Base-by-base conservation (phyloP, 805 yeast species). In the Wickerhamiella australiensis region DNA sequence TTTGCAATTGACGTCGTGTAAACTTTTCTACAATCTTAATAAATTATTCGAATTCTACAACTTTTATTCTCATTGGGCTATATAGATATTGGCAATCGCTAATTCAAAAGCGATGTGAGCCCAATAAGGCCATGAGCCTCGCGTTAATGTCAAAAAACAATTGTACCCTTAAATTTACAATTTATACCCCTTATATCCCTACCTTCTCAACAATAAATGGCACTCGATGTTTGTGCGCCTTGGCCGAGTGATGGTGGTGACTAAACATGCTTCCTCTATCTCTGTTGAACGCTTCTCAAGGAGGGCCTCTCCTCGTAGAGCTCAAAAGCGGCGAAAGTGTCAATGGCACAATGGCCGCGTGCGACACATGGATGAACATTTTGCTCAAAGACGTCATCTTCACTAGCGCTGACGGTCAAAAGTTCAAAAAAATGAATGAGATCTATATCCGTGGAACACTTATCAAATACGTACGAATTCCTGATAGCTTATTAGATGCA, bases 331-430 rank as follows among this genome's bases (percentile, higher is more conserved):
- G 97, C 29, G 96, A 85, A 60, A 80, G 90, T 8, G 71, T 88
- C 46, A 82, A 82, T 60, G 99, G 99, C 46, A 76, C 75, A 50
- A 71, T 92, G 52, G 77, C 78, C 50, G 83, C 85, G 61, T 86
- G 95, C 58, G 99, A 92, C 64, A 80, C 85, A 36, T 85, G 94
- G 87, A 92, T 92, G 99, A 92, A 92, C 65, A 71, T 92, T 56
- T 84, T 95, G 1, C 71, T 92, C 49, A 73, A 73, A 29, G 80
- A 87, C 54, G 96, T 82, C 13, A 76, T 79, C 44, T 83, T 57
- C 37, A 49, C 50, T 18, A 47, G 49, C 13, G 43, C 51, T 13
- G 53, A 47, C 25, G 44, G 46, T 29, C 31, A 38, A 42, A 44
- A 51, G 52, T 52, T 49, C 41, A 50, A 46, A 26, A 50, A 50